A percentile compares a stretch with the other conserved stretches of the same genome.
Evolutionary conservation across 345 rosid species (phyloP).

Genomic region (Trapa bicornis): DNA sequence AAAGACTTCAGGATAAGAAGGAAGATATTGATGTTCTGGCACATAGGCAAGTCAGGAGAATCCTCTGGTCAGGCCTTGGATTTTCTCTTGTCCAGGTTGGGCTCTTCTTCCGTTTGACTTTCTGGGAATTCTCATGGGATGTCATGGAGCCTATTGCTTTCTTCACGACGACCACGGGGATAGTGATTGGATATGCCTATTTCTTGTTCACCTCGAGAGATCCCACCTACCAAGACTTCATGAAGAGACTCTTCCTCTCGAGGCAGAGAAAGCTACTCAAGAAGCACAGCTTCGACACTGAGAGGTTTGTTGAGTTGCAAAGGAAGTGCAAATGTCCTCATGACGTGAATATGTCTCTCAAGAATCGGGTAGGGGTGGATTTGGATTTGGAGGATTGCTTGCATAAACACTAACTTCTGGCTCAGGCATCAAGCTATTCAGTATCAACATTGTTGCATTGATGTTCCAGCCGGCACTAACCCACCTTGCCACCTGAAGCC

Average conservation of each 20-base stretch:
- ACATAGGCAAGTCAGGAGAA: slow-evolving; percentile 75
- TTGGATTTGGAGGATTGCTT: slow-evolving; percentile 63
- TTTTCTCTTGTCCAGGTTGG: slow-evolving; percentile 43
- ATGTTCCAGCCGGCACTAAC: background rate
- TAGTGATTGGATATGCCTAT: slow-evolving; percentile 79
- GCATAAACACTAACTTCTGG: slow-evolving; percentile 21
- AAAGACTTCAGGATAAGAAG: slow-evolving; percentile 51
- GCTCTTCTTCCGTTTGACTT: slow-evolving; percentile 78
- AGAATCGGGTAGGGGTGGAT: slow-evolving; percentile 49
- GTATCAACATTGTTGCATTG: background rate
- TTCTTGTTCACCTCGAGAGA: slow-evolving; percentile 80
- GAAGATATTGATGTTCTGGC: slow-evolving; percentile 77
- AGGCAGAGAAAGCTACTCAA: slow-evolving; percentile 74
- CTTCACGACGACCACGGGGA: slow-evolving; percentile 56
- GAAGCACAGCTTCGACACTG: slow-evolving; percentile 46
- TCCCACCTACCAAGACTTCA: slow-evolving; percentile 80
- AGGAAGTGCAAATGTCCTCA: slow-evolving; percentile 33
- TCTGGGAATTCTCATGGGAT: slow-evolving; percentile 99
- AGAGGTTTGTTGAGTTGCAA: slow-evolving; percentile 62
- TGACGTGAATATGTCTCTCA: slow-evolving; percentile 41
- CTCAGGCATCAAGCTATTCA: background rate
- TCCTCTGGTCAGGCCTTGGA: slow-evolving; percentile 70
- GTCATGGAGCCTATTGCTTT: slow-evolving; percentile 94
- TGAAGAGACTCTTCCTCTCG: slow-evolving; percentile 79
- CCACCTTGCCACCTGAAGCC: background rate